phyloP scores from a whole-genome alignment of 768 basidiomycete species.

The Trametes meyenii region DNA sequence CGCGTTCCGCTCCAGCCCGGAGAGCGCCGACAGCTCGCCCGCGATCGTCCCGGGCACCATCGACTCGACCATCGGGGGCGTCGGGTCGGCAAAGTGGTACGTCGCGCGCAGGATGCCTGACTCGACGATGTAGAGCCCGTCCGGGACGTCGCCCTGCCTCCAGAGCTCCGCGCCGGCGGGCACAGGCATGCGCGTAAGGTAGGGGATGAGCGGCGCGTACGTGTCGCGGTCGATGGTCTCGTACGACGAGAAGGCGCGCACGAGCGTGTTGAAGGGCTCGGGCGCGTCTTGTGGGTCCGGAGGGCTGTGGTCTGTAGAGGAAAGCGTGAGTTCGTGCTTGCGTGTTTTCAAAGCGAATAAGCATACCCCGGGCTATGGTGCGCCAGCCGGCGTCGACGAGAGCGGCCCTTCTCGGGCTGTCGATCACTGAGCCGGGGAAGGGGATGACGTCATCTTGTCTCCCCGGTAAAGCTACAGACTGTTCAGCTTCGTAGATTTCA shows the following conservation, averaged over 20 bases:
- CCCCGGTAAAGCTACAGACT: constrained; percentile 53
- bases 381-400: constrained; percentile 72
- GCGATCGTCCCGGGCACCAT: constrained; percentile 95
- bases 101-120: constrained; percentile 82
- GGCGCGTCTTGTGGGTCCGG: constrained; percentile 30
- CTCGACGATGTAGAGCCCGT: constrained; percentile 89
- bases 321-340: constrained; percentile 12
- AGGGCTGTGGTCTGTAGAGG: constrained; percentile 15
- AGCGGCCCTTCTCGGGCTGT: constrained; percentile 68
- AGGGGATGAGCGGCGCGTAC: constrained; percentile 66
- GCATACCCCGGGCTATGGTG: constrained; percentile 63
- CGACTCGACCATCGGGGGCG: constrained; percentile 74
- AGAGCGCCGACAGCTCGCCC: constrained; percentile 86
- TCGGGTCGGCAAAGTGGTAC: constrained; percentile 74
- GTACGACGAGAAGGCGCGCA: constrained; percentile 80
- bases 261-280: constrained; percentile 76
- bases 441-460: constrained; percentile 54
- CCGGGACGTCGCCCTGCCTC: constrained; percentile 73
- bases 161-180: constrained; percentile 68
- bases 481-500: background rate
- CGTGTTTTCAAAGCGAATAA: background rate
- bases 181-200: constrained; percentile 66
- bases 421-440: constrained; percentile 47
- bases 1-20: constrained; percentile 80
- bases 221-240: constrained; percentile 56